These are phyloP conservation scores for Saitoella complicata DNA, from an alignment of 805 yeast species.

Conservation along the genomic window DNA sequence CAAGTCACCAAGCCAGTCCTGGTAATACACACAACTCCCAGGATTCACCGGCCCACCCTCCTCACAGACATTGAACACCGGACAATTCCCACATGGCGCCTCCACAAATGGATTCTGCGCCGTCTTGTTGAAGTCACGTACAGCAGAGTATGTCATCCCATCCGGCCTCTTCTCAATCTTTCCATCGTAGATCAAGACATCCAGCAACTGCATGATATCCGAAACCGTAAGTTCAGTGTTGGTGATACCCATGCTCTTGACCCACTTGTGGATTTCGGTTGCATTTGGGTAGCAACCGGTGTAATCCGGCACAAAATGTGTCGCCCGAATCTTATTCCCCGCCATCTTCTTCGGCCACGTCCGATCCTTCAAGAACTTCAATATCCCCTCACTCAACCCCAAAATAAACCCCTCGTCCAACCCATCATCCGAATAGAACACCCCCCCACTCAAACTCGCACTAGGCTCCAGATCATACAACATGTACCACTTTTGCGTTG, in stretches of 20 bases:
- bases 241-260: constrained; percentile 55
- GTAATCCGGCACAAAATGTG: constrained; percentile 27
- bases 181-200: constrained; percentile 76
- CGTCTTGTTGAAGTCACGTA: constrained; percentile 25
- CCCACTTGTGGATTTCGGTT: constrained; percentile 61
- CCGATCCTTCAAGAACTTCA: constrained; percentile 74
- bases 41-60: constrained; percentile 19
- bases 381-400: constrained; percentile 62
- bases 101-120: constrained; percentile 17
- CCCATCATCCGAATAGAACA: constrained; percentile 96
- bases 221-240: constrained; percentile 58
- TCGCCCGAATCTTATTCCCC: constrained; percentile 9
- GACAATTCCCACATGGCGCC: constrained; percentile 20
- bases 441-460: constrained; percentile 94
- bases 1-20: constrained; percentile 17
- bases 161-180: constrained; percentile 47
- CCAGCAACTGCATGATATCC: constrained; percentile 71
- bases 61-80: constrained; percentile 18
- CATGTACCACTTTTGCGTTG: constrained; percentile 94
- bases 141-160: constrained; percentile 51
- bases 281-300: constrained; percentile 46
- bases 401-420: constrained; percentile 87
- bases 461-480: constrained; percentile 84
- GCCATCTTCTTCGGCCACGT: constrained; percentile 29
- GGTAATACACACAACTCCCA: constrained; percentile 19